Percentiles rank a stretch among this genome's conserved stretches.
These are phyloP conservation scores for Malassezia yamatoensis DNA, from an alignment of 1,284 basidiomycete genomes.

Conservation along the genomic window DNA sequence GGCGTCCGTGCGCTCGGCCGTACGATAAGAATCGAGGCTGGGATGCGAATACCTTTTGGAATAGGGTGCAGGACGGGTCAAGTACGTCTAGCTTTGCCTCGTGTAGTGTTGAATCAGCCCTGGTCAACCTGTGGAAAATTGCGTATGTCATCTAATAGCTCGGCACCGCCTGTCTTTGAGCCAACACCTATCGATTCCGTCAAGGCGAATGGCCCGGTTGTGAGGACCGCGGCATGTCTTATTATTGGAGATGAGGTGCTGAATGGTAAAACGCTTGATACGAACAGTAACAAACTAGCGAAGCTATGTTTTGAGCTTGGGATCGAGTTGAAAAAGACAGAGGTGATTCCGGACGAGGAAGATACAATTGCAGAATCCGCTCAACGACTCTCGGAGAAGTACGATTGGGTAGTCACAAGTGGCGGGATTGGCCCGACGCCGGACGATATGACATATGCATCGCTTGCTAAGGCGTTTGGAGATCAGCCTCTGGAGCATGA, in stretches of 20 bases:
- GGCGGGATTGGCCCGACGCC: conserved; percentile 42
- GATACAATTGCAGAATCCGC: conserved; percentile 80
- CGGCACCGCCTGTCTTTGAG: conserved; percentile 4
- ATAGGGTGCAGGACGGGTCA: too few relatives aligned
- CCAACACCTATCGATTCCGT: background rate
- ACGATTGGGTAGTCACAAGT: conserved; percentile 27
- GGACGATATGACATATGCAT: conserved; percentile 66
- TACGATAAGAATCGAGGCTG: too few relatives aligned
- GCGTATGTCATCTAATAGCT: background rate
- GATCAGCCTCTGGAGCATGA: conserved; percentile 59
- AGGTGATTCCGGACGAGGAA: conserved; percentile 83
- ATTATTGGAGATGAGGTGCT: conserved; percentile 59
- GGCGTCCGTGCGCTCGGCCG: background rate
- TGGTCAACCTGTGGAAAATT: too few relatives aligned
- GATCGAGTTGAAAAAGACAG: conserved; percentile 54
- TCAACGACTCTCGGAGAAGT: conserved; percentile 61
- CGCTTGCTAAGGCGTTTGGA: conserved; percentile 72
- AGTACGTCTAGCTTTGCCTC: too few relatives aligned
- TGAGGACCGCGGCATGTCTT: conserved; percentile 28
- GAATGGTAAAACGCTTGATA: conserved; percentile 49
- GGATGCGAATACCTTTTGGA: too few relatives aligned
- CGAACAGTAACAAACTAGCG: conserved; percentile 58
- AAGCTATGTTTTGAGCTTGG: conserved; percentile 44
- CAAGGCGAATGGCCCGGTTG: background rate
- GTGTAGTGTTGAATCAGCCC: too few relatives aligned